phyloP scores from a whole-genome alignment of 192 early-diverging fungal genomes.

The Coemansia sp. region DNA sequence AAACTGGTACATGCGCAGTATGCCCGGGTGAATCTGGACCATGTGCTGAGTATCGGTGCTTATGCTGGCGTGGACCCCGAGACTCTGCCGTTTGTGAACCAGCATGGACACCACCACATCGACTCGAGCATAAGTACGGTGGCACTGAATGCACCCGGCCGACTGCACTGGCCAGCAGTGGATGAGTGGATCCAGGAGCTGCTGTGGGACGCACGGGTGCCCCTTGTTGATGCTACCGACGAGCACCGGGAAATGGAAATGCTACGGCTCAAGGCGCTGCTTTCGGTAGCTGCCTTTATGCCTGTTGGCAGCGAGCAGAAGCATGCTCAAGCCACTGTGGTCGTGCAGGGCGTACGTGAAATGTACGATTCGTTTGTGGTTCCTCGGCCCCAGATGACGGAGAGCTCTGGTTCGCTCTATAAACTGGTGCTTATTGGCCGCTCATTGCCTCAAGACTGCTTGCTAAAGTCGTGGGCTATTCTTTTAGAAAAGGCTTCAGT shows the following conservation, averaged over 20 bases:
- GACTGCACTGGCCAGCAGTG: slow-evolving; percentile 54
- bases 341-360: slow-evolving; percentile 66
- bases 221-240: slow-evolving; percentile 9
- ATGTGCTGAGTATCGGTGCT: slow-evolving; percentile 56
- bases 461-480: slow-evolving; percentile 31
- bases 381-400: slow-evolving; percentile 4
- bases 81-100: slow-evolving; percentile 12
- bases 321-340: slow-evolving; percentile 31
- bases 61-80: slow-evolving; percentile 33
- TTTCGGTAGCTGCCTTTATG: slow-evolving; percentile 38
- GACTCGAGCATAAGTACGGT: slow-evolving; percentile 58
- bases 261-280: slow-evolving; percentile 60
- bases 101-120: slow-evolving; percentile 28
- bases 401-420: slow-evolving; percentile 1
- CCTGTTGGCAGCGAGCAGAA: slow-evolving; percentile 29
- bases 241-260: slow-evolving; percentile 43
- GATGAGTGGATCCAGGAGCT: slow-evolving; percentile 78
- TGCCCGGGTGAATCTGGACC: slow-evolving; percentile 50
- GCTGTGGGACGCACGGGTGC: slow-evolving; percentile 62
- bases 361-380: slow-evolving; percentile 59
- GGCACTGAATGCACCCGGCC: slow-evolving; percentile 52
- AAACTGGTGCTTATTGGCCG: slow-evolving; percentile 50
- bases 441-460: slow-evolving; percentile 25
- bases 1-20: slow-evolving; percentile 13
- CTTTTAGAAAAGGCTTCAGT: slow-evolving; percentile 22